phyloP scores from a whole-genome alignment of 352 stramenopile genomes.

The Pythium periplocum region DNA sequence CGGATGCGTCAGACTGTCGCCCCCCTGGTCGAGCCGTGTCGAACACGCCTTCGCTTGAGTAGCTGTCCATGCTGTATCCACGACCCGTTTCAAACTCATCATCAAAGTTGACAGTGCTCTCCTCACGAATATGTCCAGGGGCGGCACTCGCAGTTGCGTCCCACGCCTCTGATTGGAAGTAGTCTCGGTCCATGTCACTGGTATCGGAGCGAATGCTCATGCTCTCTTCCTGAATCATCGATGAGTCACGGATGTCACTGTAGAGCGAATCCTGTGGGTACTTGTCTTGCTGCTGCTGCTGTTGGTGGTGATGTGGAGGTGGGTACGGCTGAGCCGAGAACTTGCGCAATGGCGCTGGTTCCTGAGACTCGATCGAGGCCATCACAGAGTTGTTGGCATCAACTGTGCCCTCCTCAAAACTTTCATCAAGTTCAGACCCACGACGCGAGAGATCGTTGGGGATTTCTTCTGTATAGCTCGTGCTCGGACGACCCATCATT shows the following conservation, averaged over 20 bases:
- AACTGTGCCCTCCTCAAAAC: slow-evolving; percentile 12
- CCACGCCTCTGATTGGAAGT: slow-evolving; percentile 19
- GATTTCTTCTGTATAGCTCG: slow-evolving; percentile 12
- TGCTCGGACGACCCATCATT: slow-evolving; percentile 17
- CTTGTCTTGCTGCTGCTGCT: neutral
- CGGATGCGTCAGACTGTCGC: slow-evolving; percentile 54
- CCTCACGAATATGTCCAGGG: slow-evolving; percentile 3
- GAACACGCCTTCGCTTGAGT: slow-evolving; percentile 1
- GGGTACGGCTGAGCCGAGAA: too few relatives aligned
- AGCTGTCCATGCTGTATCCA: neutral
- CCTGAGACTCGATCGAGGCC: too few relatives aligned
- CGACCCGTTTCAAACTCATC: neutral
- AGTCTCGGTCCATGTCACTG: slow-evolving; percentile 5
- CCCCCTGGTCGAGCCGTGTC: slow-evolving; percentile 40
- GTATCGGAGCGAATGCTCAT: too few relatives aligned
- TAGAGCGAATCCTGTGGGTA: slow-evolving; percentile 19
- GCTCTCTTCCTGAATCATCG: slow-evolving; percentile 2
- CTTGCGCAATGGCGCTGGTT: too few relatives aligned
- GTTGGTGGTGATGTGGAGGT: neutral
- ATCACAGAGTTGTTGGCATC: too few relatives aligned
- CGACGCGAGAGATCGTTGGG: slow-evolving; percentile 13
- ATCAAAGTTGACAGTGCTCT: slow-evolving; percentile 15
- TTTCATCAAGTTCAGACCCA: slow-evolving; percentile 13
- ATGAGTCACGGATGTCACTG: slow-evolving; percentile 16
- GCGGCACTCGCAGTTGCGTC: slow-evolving; percentile 8